Base-by-base conservation (phyloP, 768 basidiomycete genomes). In the Lactarius hengduanensis region DNA sequence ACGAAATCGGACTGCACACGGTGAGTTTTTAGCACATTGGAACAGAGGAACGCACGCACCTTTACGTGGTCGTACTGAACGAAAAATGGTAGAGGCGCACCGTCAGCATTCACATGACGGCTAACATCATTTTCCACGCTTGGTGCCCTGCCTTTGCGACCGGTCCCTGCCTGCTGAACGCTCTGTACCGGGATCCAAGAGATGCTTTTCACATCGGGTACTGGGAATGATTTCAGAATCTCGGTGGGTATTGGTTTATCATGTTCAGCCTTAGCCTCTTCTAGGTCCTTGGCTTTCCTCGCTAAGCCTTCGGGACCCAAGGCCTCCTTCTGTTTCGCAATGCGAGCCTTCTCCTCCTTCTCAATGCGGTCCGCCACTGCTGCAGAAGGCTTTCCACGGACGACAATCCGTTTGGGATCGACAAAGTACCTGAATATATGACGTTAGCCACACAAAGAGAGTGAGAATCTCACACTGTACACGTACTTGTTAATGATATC, bases 21-120 rank as follows among this genome's bases (percentile, higher is more conserved):
- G 57, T 59, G 30, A 30, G 45, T 16, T 36, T 59, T n/a, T 9
- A 30, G 34, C 28, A 34, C 9, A 7, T 0, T 45, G 38, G 43
- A 41, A 61, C 28, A 20, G 55, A 50, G n/a, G 10, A 40, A 22
- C 7, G 30, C 26, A 77, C 76, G 50, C 58, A 91, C 95, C 80
- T 94, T 85, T 57, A 96, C 94, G 75, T 96, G 92, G 72, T 97
- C 91, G 73, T 93, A 99, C 73, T 97, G 90, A 11, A 96, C 86
- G 74, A 95, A 96, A 78, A 94, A 96, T 7, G 96, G 87, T 40
- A 96, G 74, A 3, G 83, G 74, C 2, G 80, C 74, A 3, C 88
- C 89, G 70, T 97, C 94, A 3, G 78, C 74, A 61, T 84, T 80
- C 30, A 99, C 79, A 72, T 91, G 84, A 65, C 80, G 79, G 63